Conservation (phyloP, 768 basidiomycete species). For the Auriscalpium orientale region DNA sequence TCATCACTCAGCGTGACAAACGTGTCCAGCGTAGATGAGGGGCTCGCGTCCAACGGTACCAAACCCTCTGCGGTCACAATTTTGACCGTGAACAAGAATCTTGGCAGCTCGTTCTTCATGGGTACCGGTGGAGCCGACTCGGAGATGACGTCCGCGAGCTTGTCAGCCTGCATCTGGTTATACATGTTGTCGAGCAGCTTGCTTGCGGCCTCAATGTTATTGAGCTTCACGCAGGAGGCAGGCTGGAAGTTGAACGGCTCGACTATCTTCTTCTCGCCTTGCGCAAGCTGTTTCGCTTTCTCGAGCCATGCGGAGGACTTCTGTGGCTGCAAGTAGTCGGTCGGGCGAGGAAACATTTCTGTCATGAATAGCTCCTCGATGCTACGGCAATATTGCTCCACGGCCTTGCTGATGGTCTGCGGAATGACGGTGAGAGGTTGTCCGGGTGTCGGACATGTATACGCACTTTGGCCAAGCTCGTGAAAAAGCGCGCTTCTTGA, state of each 20-base stretch:
- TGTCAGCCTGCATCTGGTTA: slow-evolving; percentile 84
- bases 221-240: slow-evolving; percentile 93
- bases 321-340: slow-evolving; percentile 73
- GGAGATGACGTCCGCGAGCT: slow-evolving; percentile 58
- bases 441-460: neutral
- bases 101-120: slow-evolving; percentile 55
- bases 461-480: slow-evolving; percentile 75
- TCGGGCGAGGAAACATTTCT: slow-evolving; percentile 89
- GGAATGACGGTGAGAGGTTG: neutral
- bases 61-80: slow-evolving; percentile 86
- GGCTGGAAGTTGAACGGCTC: slow-evolving; percentile 93
- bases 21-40: slow-evolving; percentile 78
- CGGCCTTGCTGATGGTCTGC: slow-evolving; percentile 84
- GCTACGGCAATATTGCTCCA: slow-evolving; percentile 85
- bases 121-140: slow-evolving; percentile 60
- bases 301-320: slow-evolving; percentile 87
- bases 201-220: slow-evolving; percentile 92
- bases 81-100: slow-evolving; percentile 90
- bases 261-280: slow-evolving; percentile 76
- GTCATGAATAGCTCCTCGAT: slow-evolving; percentile 85
- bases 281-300: slow-evolving; percentile 71
- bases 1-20: slow-evolving; percentile 95
- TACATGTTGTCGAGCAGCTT: slow-evolving; percentile 92
- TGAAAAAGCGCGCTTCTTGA: slow-evolving; percentile 85
- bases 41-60: slow-evolving; percentile 66